Conservation (phyloP, 192 early-diverging fungal genomes). For the Podochytrium sp. region DNA sequence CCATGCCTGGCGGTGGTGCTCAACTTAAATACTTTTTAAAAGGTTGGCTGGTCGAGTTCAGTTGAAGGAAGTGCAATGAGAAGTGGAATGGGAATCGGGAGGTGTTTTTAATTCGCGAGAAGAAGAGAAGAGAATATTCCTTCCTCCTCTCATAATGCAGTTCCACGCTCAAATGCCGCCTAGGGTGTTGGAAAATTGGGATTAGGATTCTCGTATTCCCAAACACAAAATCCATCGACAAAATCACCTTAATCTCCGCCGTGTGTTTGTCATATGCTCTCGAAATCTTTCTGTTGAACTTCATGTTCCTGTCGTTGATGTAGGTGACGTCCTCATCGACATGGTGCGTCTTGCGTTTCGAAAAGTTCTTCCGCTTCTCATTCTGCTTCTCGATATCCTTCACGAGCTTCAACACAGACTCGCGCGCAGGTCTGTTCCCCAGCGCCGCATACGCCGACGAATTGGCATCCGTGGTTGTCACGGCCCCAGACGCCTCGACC, state of each 20-base stretch:
- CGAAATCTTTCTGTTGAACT: slow-evolving; percentile 96
- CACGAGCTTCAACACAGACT: slow-evolving; percentile 73
- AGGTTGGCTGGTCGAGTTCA: too few species aligned
- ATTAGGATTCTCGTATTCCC: too few species aligned
- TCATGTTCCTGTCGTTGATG: slow-evolving; percentile 95
- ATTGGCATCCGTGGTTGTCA: slow-evolving; percentile 55
- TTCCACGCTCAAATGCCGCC: slow-evolving; percentile 44
- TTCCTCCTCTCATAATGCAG: slow-evolving; percentile 44
- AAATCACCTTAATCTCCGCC: slow-evolving; percentile 89
- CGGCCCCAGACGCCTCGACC: slow-evolving; percentile 6
- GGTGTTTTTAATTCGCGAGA: too few species aligned
- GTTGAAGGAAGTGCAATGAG: too few species aligned
- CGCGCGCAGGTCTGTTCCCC: slow-evolving; percentile 60
- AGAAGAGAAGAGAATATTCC: too few species aligned
- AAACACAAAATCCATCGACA: too few species aligned
- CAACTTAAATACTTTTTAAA: too few species aligned
- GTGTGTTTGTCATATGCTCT: slow-evolving; percentile 95
- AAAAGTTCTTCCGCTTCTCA: slow-evolving; percentile 55
- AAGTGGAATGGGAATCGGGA: too few species aligned
- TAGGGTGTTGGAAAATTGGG: too few species aligned
- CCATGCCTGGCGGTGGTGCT: too few species aligned
- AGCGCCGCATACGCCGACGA: slow-evolving; percentile 64
- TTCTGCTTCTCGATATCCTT: slow-evolving; percentile 74
- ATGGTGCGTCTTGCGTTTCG: slow-evolving; percentile 69
- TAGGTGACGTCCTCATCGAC: slow-evolving; percentile 87